Base-by-base conservation (phyloP, 2,329 filamentous ascomycete species). In the Podosphaera leucotricha region DNA sequence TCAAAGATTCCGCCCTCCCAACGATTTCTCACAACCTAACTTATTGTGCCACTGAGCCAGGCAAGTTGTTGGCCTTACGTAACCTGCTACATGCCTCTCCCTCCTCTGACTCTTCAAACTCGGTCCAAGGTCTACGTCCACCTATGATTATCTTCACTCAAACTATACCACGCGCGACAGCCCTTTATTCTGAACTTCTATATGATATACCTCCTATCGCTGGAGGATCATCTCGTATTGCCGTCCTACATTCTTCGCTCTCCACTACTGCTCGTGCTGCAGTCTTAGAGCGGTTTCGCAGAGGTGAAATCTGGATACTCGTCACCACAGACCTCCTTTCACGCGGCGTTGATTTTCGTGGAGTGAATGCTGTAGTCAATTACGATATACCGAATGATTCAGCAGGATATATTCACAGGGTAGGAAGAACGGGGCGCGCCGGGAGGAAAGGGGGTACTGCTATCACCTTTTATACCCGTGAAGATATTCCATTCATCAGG, bases 121-220 rank as follows among this genome's bases (percentile, higher is more conserved):
- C 18, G 2, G 16, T 38, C 10, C 45, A 49, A 43, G 52, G 53
- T 18, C 66, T 95, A 39, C 75, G 82, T 0, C 84, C 90, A 0
- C 90, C 90, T 0, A 93, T 94, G 62, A 69, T 98, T 5, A 79
- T 98, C 47, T 98, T 98, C 60, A 90, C 87, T 0, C 90, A 98
- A 62, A 94, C 87, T 0, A 93, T 98, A 46, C 79, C 86, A 43
- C 76, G 90, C 53, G 90, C 90, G 0, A 73, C 80, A 26, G 85
- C 90, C 4, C 70, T 98, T 1, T 77, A 92, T 58, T 77, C 81
- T 28, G 90, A 98, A 60, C 71, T 98, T 24, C 77, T 83, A 48
- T 98, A 93, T 62, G 90, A 98, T 57, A 93, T 98, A 39, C 85
- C 90, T 0, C 68, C 80, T 0, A 78, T 85, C 59, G 87, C 86